These are phyloP conservation scores for Podaxis sp. DNA, from an alignment of 768 basidiomycete genomes.

Conservation along the genomic window DNA sequence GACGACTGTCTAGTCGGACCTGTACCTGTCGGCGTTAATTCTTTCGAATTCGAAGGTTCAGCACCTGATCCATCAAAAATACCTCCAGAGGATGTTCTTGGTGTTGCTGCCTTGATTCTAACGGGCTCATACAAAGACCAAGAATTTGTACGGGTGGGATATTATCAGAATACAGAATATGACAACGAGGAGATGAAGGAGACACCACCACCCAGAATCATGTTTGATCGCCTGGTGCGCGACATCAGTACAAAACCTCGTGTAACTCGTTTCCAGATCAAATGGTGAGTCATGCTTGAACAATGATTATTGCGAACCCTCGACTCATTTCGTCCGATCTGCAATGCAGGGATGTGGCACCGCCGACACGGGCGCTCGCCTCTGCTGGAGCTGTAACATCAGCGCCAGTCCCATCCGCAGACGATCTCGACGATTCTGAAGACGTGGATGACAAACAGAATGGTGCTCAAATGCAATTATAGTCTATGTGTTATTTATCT, in stretches of 20 bases:
- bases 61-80: conserved; percentile 84
- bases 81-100: conserved; percentile 86
- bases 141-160: conserved; percentile 98
- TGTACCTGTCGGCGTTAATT: conserved; percentile 94
- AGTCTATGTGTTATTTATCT: background rate
- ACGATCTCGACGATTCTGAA: conserved; percentile 51
- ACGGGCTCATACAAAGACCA: conserved; percentile 96
- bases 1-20: conserved; percentile 98
- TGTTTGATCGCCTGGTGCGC: conserved; percentile 78
- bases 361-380: conserved; percentile 35
- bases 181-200: conserved; percentile 92
- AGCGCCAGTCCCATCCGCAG: conserved; percentile 71
- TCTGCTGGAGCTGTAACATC: conserved; percentile 65
- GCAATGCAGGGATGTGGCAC: conserved; percentile 57
- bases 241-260: conserved; percentile 90
- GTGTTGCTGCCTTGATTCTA: conserved; percentile 95
- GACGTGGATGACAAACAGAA: conserved; percentile 23
- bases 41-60: conserved; percentile 92
- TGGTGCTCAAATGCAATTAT: conserved; percentile 8
- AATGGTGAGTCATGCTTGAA: conserved; percentile 55
- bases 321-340: background rate
- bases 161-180: conserved; percentile 99
- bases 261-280: conserved; percentile 91
- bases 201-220: conserved; percentile 61
- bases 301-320: background rate